phyloP scores from a whole-genome alignment of 2,329 filamentous ascomycete species.

The Penicillium sp. region DNA sequence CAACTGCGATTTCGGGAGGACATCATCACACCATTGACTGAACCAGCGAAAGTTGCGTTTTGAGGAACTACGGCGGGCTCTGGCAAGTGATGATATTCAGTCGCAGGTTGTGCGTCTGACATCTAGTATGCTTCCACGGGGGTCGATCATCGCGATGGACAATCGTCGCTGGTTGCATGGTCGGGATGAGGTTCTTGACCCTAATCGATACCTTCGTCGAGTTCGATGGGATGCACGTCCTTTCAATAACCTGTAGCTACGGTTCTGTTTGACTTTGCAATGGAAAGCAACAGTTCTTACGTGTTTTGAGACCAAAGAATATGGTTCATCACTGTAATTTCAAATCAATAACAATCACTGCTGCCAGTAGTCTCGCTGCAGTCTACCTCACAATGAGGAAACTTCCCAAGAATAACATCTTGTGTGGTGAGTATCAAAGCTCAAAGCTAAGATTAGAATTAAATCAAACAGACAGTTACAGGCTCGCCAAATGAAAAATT shows the following conservation, averaged over 20 bases:
- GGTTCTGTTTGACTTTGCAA: not conserved
- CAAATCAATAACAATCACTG: no score
- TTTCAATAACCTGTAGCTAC: not conserved
- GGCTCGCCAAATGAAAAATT: no score
- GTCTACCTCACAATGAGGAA: no score
- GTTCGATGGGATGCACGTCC: slow-evolving; percentile 8
- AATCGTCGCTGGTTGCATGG: slow-evolving; percentile 11
- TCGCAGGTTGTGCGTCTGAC: not conserved
- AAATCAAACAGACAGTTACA: no score
- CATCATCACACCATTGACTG: slow-evolving; percentile 29
- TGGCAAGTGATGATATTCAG: not conserved
- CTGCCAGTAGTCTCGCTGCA: no score
- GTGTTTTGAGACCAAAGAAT: no score
- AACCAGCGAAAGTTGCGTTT: slow-evolving; percentile 30
- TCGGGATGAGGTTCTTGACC: slow-evolving; percentile 5
- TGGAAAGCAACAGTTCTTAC: no score
- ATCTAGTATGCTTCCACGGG: not conserved
- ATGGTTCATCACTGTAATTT: no score
- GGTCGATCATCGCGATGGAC: slow-evolving; percentile 8
- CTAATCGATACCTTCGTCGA: slow-evolving; percentile 7
- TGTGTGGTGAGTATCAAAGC: no score
- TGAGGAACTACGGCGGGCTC: slow-evolving; percentile 26
- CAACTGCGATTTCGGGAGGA: slow-evolving; percentile 25
- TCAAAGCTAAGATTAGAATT: no score
- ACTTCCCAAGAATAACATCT: no score